Base-by-base conservation (phyloP, 2,329 filamentous ascomycete species). In the Epicoccum nigrum region DNA sequence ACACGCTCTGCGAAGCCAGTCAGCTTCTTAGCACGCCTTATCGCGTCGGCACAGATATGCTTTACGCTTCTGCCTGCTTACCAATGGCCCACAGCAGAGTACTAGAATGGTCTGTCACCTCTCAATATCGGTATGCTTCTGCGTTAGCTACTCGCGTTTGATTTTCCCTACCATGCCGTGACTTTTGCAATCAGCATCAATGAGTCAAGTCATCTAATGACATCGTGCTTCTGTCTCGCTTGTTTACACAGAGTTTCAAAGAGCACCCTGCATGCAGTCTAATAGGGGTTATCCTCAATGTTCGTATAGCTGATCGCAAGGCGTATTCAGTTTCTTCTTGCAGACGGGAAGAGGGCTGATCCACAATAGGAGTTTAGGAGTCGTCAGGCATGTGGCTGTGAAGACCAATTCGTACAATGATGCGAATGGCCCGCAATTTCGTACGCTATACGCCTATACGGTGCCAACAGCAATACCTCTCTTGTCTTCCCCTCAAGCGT, bases 371-470 rank as follows among this genome's bases (percentile, higher is more conserved):
- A 51, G 28, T 30, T n/a, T 6, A 9, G 23, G 23, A 25, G 46
- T 58, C 55, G 67, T 69, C 59, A 68, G 59, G 57, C 47, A 54
- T 35, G 68, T 63, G 68, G 68, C 68, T 68, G 55, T 64, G 63
- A 50, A 39, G 9, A 49, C 56, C 51, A 20, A 41, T 59, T 64
- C 44, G 62, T 62, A 46, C 47, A 60, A 53, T 38, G 35, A 66
- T 64, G 66, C 64, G 63, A 65, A 54, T 25, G 48, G 37, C 37
- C 51, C 59, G 59, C 60, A 59, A 41, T 44, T 15, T 56, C 60
- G 56, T 65, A 56, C 41, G 33, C 25, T 42, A 35, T 41, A 51
- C 48, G 50, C 47, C 32, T 51, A 59, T 60, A 59, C 54, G 54
- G 45, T 47, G 47, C 45, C 25, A 27, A 25, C 28, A 9, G 41